Percentiles rank a stretch among this genome's conserved stretches.
Conservation (phyloP, 768 basidiomycete genomes). For the Candolleomyces eurysporus region DNA sequence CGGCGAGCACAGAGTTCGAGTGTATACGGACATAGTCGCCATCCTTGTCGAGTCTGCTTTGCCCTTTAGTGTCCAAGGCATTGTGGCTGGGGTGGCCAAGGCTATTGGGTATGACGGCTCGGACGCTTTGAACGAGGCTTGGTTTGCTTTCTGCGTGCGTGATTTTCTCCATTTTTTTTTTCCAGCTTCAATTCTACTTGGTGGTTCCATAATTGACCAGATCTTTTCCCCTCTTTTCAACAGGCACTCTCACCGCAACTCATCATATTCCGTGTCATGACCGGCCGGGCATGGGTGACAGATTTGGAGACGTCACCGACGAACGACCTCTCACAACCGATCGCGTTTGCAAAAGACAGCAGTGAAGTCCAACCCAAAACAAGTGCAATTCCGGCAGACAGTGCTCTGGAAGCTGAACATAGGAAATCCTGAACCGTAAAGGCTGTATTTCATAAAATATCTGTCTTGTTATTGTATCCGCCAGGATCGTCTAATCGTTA, state of each 20-base stretch:
- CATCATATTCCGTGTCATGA: neutral
- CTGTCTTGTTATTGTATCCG: too few relatives aligned
- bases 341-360: neutral
- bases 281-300: neutral
- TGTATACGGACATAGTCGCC: neutral
- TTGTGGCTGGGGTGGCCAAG: neutral
- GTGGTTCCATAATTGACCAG: neutral
- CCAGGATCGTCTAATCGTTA: too few relatives aligned
- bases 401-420: too few relatives aligned
- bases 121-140: neutral
- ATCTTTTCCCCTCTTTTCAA: neutral
- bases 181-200: too few relatives aligned
- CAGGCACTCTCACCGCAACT: neutral
- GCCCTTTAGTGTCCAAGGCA: neutral
- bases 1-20: neutral
- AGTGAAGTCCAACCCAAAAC: too few relatives aligned
- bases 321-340: neutral
- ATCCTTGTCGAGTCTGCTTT: constrained; percentile 3
- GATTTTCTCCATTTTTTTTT: too few relatives aligned
- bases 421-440: too few relatives aligned
- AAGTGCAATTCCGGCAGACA: too few relatives aligned
- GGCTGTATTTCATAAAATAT: too few relatives aligned
- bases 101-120: neutral
- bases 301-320: neutral
- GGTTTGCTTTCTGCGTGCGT: neutral